Conservation (phyloP, 768 basidiomycete species). For the Suillus cothurnatus region DNA sequence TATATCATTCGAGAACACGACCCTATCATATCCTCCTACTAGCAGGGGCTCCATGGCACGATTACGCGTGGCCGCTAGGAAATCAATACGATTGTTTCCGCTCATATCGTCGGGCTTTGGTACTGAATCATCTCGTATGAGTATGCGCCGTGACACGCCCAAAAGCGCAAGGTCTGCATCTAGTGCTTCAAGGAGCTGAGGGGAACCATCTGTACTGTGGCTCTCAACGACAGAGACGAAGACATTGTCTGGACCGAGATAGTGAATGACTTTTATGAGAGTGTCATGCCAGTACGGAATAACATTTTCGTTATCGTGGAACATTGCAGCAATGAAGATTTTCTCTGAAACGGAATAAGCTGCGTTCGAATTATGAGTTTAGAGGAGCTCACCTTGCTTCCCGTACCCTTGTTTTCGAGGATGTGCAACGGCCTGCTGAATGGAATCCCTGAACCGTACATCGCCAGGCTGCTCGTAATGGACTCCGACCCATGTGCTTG, state of each 20-base stretch:
- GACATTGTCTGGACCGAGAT: slow-evolving; percentile 43
- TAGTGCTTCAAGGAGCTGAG: slow-evolving; percentile 31
- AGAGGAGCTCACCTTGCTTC: slow-evolving; percentile 9
- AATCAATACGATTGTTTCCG: slow-evolving; percentile 36
- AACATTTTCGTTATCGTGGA: slow-evolving; percentile 40
- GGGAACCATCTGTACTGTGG: slow-evolving; percentile 35
- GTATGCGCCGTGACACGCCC: slow-evolving; percentile 31
- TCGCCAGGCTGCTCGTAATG: slow-evolving; percentile 14
- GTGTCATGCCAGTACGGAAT: slow-evolving; percentile 42
- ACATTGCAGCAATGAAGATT: slow-evolving; percentile 43
- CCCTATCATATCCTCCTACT: slow-evolving; percentile 39
- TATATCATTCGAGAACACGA: slow-evolving; percentile 47
- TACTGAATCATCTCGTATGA: slow-evolving; percentile 30
- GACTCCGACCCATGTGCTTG: slow-evolving; percentile 8
- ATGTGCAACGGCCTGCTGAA: slow-evolving; percentile 4
- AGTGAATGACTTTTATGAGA: slow-evolving; percentile 37
- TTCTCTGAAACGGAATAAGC: slow-evolving; percentile 21
- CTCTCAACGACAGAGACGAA: slow-evolving; percentile 46
- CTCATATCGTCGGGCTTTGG: slow-evolving; percentile 17
- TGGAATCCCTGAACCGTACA: slow-evolving; percentile 9
- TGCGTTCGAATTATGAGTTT: neutral
- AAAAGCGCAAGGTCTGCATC: slow-evolving; percentile 24
- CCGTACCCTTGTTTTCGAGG: slow-evolving; percentile 11
- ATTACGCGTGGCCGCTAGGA: slow-evolving; percentile 42
- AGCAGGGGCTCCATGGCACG: slow-evolving; percentile 45